Evolutionary conservation across 2,329 filamentous ascomycete species (phyloP).

Genomic region (Cercospora brassicicola): DNA sequence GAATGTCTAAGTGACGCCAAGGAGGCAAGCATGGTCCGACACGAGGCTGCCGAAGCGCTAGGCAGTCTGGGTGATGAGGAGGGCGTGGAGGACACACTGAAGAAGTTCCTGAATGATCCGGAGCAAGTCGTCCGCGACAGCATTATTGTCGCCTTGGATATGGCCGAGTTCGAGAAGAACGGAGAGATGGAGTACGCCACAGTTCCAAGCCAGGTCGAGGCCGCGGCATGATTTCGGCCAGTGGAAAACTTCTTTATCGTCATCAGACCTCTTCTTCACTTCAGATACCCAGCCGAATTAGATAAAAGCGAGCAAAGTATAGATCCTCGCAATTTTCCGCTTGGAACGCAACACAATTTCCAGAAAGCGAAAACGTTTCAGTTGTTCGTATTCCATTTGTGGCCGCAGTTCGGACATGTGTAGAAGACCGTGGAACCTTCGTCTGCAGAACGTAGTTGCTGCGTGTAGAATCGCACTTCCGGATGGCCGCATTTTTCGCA

Average conservation of each 20-base stretch:
- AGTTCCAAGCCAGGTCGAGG: slow-evolving; percentile 57
- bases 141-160: slow-evolving; percentile 91
- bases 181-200: slow-evolving; percentile 89
- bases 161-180: slow-evolving; percentile 94
- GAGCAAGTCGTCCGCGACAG: slow-evolving; percentile 94
- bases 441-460: slow-evolving; percentile 87
- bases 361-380: slow-evolving; percentile 39
- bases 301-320: not conserved
- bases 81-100: slow-evolving; percentile 83
- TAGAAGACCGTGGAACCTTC: slow-evolving; percentile 94
- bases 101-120: slow-evolving; percentile 80
- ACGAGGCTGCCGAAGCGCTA: slow-evolving; percentile 94
- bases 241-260: not conserved
- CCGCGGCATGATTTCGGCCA: slow-evolving; percentile 22
- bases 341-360: not conserved
- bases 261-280: not conserved
- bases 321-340: not conserved
- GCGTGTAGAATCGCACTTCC: slow-evolving; percentile 80
- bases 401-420: slow-evolving; percentile 74
- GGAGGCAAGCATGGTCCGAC: slow-evolving; percentile 93
- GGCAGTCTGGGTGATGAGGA: slow-evolving; percentile 91
- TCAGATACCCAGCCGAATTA: slow-evolving; percentile 6
- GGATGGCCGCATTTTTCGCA: slow-evolving; percentile 80
- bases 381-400: slow-evolving; percentile 70
- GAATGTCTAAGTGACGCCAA: slow-evolving; percentile 72